Percentiles rank a stretch among this genome's conserved stretches.
Evolutionary conservation across 495 filamentous ascomycete species (phyloP).

Genomic region (Lasiosphaeria hispida): DNA sequence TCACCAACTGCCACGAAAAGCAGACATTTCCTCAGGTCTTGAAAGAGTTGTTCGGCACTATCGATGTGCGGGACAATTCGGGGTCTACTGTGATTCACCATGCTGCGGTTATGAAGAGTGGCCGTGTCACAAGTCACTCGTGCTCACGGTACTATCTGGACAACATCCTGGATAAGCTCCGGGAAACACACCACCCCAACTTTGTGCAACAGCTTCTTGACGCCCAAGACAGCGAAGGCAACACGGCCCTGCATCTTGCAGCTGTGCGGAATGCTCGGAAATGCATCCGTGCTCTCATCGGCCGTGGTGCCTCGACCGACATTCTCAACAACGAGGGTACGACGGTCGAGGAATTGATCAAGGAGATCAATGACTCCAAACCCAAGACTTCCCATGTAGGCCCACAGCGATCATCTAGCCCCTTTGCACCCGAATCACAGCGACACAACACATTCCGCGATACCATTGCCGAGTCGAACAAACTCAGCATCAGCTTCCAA

Average conservation of each 20-base stretch:
- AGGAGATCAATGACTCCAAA: slow-evolving; percentile 52
- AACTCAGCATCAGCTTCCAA: slow-evolving; percentile 38
- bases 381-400: slow-evolving; percentile 40
- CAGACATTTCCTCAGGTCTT: slow-evolving; percentile 79
- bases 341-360: slow-evolving; percentile 72
- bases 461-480: slow-evolving; percentile 35
- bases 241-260: slow-evolving; percentile 86
- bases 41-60: slow-evolving; percentile 71
- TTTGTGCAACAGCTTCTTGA: slow-evolving; percentile 70
- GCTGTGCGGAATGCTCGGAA: slow-evolving; percentile 74
- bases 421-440: slow-evolving; percentile 55
- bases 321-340: slow-evolving; percentile 76
- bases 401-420: slow-evolving; percentile 58
- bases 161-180: slow-evolving; percentile 79
- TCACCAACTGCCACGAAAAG: slow-evolving; percentile 94
- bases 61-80: slow-evolving; percentile 70
- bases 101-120: slow-evolving; percentile 77
- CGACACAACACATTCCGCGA: slow-evolving; percentile 43
- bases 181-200: slow-evolving; percentile 61
- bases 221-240: slow-evolving; percentile 74
- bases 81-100: slow-evolving; percentile 90
- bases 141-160: slow-evolving; percentile 91
- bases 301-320: slow-evolving; percentile 69
- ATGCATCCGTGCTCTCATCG: slow-evolving; percentile 68
- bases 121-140: slow-evolving; percentile 68